Evolutionary conservation across 2,329 filamentous ascomycete species (phyloP).

Genomic region (Ceratocystis albifundus): DNA sequence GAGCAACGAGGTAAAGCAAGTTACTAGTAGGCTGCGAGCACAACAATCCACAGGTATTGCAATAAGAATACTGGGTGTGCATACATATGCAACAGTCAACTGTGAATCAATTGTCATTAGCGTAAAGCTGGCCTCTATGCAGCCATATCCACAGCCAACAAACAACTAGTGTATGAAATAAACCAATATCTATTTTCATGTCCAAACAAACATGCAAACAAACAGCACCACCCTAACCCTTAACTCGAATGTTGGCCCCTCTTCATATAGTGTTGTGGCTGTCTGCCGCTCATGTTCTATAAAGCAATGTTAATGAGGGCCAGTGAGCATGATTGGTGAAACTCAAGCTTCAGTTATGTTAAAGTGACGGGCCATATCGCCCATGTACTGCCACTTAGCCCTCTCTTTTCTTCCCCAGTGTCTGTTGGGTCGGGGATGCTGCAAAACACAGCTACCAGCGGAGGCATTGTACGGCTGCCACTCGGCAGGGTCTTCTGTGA

Average conservation of each 20-base stretch:
- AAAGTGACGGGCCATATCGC: conserved; percentile 1
- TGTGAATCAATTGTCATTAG: too few relatives aligned
- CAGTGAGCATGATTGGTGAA: background rate
- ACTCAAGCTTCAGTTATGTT: background rate
- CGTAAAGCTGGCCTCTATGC: too few relatives aligned
- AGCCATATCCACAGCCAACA: background rate
- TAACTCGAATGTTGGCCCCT: too few relatives aligned
- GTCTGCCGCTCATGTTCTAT: background rate
- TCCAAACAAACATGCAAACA: background rate
- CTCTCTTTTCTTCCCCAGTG: conserved; percentile 10
- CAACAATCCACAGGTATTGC: too few relatives aligned
- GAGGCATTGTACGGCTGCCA: conserved; percentile 12
- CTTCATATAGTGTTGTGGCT: background rate
- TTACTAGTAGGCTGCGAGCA: too few relatives aligned
- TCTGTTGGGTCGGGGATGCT: conserved; percentile 17
- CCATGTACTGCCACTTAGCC: conserved; percentile 16
- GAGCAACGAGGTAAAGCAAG: background rate
- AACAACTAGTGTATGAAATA: background rate
- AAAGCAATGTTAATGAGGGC: background rate
- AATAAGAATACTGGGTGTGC: background rate
- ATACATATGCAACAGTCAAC: background rate
- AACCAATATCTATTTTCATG: background rate
- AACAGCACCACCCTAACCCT: background rate
- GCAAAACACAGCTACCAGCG: conserved; percentile 10
- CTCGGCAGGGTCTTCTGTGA: background rate